phyloP scores from a whole-genome alignment of 75 land plant species.

The Selaginella moellendorffii region DNA sequence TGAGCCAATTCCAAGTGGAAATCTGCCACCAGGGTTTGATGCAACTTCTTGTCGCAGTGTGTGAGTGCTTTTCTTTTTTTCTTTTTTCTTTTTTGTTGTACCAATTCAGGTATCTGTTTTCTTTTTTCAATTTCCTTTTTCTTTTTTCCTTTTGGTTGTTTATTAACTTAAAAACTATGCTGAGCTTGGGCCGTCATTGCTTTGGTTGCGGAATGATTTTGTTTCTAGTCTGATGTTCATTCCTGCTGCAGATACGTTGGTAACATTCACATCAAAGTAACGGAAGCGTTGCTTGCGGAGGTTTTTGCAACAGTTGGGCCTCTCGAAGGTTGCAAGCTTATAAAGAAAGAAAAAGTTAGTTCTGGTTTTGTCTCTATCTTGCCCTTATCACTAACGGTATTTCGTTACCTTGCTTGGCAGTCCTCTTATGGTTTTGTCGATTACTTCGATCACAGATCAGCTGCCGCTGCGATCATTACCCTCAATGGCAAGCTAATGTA shows the following conservation, averaged over 20 bases:
- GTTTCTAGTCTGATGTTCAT: conserved; percentile 9
- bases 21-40: conserved; percentile 99
- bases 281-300: conserved; percentile 85
- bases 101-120: conserved; percentile 6
- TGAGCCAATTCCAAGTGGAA: conserved; percentile 96
- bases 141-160: neutral
- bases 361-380: neutral
- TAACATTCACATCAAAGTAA: conserved; percentile 73
- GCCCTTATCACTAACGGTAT: neutral
- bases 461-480: conserved; percentile 65
- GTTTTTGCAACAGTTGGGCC: conserved; percentile 77
- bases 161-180: neutral
- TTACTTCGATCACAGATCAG: conserved; percentile 83
- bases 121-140: conserved; percentile 11
- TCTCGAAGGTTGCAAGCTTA: conserved; percentile 93
- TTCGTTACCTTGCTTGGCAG: conserved; percentile 33
- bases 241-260: conserved; percentile 96
- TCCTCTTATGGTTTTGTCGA: conserved; percentile 99
- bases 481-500: conserved; percentile 91
- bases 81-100: conserved; percentile 13
- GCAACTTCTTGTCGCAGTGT: conserved; percentile 97
- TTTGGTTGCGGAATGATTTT: conserved; percentile 1
- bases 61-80: conserved; percentile 56
- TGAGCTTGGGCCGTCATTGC: no score
- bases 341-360: conserved; percentile 87